Evolutionary conservation across 2,329 filamentous ascomycete genomes (phyloP).

Genomic region (Fusarium sp.): DNA sequence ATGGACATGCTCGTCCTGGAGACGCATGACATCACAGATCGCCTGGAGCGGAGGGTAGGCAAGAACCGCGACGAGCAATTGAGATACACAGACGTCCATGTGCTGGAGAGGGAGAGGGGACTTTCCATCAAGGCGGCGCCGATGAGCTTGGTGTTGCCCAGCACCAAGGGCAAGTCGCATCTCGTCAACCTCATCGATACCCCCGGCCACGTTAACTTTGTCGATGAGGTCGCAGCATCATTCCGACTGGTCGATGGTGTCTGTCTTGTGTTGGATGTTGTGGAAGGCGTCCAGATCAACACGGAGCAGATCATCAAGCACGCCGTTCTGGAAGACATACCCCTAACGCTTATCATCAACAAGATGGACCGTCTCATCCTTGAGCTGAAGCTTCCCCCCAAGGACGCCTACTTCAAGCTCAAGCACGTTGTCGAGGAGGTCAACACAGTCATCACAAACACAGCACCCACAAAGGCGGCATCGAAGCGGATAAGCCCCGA

Average conservation of each 20-base stretch:
- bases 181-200: conserved; percentile 96
- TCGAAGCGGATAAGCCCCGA: conserved; percentile 89
- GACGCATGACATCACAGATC: conserved; percentile 87
- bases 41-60: conserved; percentile 83
- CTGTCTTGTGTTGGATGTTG: conserved; percentile 92
- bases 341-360: conserved; percentile 91
- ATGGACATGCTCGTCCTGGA: conserved; percentile 98
- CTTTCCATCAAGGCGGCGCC: conserved; percentile 92
- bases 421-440: conserved; percentile 99
- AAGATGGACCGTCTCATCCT: conserved; percentile 97
- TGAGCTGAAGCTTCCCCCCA: conserved; percentile 92
- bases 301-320: conserved; percentile 98
- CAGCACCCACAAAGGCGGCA: conserved; percentile 83
- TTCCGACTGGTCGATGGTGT: conserved; percentile 91
- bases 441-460: conserved; percentile 93
- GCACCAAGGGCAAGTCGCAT: conserved; percentile 92
- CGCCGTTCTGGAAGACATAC: conserved; percentile 88
- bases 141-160: conserved; percentile 92
- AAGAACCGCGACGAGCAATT: conserved; percentile 89
- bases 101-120: conserved; percentile 89
- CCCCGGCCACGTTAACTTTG: conserved; percentile 97
- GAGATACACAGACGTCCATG: conserved; percentile 92
- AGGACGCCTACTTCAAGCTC: conserved; percentile 97
- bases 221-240: conserved; percentile 93
- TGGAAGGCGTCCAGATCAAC: conserved; percentile 98